Evolutionary conservation across 768 basidiomycete genomes (phyloP).

Genomic region (Macrolepiota fuliginosa): DNA sequence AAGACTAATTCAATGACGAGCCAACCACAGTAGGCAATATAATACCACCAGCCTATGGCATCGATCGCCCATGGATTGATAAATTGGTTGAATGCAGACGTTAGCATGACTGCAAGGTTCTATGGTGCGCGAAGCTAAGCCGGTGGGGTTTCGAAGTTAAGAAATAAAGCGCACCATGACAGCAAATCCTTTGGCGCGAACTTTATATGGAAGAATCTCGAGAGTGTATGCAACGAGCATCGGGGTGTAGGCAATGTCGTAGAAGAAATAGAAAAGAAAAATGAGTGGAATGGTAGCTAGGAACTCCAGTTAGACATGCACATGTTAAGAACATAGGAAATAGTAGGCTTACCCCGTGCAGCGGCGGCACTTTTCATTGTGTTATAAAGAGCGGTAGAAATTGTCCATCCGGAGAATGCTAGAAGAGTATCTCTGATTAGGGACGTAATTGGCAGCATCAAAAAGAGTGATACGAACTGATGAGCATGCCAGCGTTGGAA

Average conservation of each 20-base stretch:
- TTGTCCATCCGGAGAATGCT: conserved; percentile 62
- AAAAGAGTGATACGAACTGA: conserved; percentile 31
- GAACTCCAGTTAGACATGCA: background rate
- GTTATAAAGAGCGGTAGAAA: conserved; percentile 43
- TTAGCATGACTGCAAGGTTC: conserved; percentile 63
- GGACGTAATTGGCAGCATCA: background rate
- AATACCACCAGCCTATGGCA: conserved; percentile 57
- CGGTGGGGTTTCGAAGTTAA: background rate
- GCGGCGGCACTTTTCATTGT: conserved; percentile 35
- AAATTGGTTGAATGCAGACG: conserved; percentile 77
- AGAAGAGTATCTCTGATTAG: background rate
- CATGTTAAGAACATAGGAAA: background rate
- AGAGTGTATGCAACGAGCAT: conserved; percentile 61
- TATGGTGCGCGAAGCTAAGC: conserved; percentile 20
- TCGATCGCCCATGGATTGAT: conserved; percentile 75
- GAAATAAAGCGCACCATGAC: conserved; percentile 50
- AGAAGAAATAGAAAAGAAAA: conserved; percentile 53
- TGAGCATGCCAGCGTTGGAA: conserved; percentile 56
- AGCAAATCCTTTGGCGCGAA: conserved; percentile 80
- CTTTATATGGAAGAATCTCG: conserved; percentile 78
- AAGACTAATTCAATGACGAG: conserved; percentile 59
- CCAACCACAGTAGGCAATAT: conserved; percentile 65
- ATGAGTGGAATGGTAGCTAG: conserved; percentile 65
- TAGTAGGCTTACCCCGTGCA: conserved; percentile 32
- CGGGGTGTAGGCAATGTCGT: conserved; percentile 76